Evolutionary conservation across 371 early-diverging fungal genomes (phyloP).

Genomic region (Mortierella sp.): DNA sequence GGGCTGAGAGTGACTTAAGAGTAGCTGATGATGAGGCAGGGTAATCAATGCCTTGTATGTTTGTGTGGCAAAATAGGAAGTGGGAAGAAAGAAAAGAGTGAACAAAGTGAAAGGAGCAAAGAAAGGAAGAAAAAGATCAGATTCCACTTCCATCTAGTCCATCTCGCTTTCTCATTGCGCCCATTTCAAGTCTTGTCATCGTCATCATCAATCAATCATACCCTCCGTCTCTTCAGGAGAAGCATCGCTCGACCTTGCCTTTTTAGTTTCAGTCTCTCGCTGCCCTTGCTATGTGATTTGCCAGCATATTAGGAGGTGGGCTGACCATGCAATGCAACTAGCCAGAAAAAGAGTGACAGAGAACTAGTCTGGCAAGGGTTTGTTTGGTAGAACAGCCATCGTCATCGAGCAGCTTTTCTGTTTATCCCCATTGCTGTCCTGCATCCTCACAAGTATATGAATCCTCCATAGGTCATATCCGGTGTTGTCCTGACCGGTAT

Average conservation of each 20-base stretch:
- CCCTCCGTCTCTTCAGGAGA: too few species aligned
- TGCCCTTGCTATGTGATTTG: too few species aligned
- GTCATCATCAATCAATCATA: background rate
- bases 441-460: background rate
- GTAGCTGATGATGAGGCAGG: background rate
- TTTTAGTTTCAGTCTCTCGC: too few species aligned
- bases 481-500: background rate
- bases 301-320: background rate
- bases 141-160: constrained; percentile 7
- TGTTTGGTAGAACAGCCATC: background rate
- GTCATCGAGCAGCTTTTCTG: background rate
- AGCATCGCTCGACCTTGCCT: too few species aligned
- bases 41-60: background rate
- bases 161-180: background rate
- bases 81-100: background rate
- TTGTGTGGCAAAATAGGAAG: background rate
- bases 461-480: background rate
- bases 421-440: background rate
- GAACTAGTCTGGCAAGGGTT: background rate
- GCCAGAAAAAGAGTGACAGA: background rate
- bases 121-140: background rate
- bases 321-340: background rate
- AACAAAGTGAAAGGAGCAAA: background rate
- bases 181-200: background rate
- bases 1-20: background rate